Base-by-base conservation (phyloP, 257 asterid genomes). In the Knoxia roxburghii region DNA sequence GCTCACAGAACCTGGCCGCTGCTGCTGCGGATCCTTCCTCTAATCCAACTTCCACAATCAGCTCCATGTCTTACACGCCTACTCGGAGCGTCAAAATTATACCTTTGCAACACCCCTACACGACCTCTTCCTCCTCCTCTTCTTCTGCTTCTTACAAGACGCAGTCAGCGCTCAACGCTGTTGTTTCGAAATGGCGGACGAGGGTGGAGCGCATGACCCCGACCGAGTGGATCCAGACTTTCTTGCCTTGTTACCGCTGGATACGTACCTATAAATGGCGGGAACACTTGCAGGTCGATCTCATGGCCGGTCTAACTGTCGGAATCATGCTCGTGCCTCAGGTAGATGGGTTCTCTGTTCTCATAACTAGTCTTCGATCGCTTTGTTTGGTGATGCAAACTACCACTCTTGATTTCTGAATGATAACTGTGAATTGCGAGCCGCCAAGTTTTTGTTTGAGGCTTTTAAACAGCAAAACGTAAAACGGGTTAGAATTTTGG, bases 321-420 rank as follows among this genome's bases (percentile, higher is more conserved):
- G 99, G 99, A 65, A 83, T 94, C 81, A 94, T 94, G 99, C 97
- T 90, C 40, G 99, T 94, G 32, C 99, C 99, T 68, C 99, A 94
- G 97, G 99, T 90, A 32, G 1, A 29, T 10, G 45, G n/a, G 0
- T 61, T 40, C 18, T 2, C 17, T 13, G 2, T 23, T 15, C 17
- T 20, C 33, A 33, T 21, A 11, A 52, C 20, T 45, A 56, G 14
- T 21, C 27, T 15, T 15, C 9, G n/a, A 26, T 24, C 43, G 23
- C 45, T 41, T 2, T 9, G 5, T 24, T 61, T 39, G 0, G 11
- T 61, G 13, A 7, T n/a, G 6, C 0, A 39, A 10, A 23, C 0
- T 21, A n/a, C 0, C 17, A 6, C 7, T 61, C 14, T 39, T 17
- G 53, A 30, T 40, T 61, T 48, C n/a, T n/a, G n/a, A n/a, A n/a